phyloP scores from a whole-genome alignment of 1,284 basidiomycete species.

The Papiliotrema laurentii region DNA sequence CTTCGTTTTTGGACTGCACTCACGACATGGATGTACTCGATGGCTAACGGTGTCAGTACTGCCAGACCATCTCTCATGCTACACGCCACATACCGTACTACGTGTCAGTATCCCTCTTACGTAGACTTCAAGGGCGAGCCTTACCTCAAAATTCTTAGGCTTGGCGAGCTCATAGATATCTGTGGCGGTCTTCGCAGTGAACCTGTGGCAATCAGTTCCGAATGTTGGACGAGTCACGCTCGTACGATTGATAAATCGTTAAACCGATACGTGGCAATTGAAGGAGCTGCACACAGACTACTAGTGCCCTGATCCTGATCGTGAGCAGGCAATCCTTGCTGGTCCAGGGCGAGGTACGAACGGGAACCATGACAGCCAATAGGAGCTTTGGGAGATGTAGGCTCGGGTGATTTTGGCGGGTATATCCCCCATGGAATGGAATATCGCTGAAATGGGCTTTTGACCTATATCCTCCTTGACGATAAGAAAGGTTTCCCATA shows the following conservation, averaged over 20 bases:
- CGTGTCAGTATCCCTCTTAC: neutral
- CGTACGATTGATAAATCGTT: neutral
- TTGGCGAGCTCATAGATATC: slow-evolving; percentile 6
- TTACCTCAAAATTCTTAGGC: slow-evolving; percentile 19
- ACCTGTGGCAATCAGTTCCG: neutral
- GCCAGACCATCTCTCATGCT: neutral
- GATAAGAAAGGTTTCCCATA: slow-evolving; percentile 28
- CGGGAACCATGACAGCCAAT: slow-evolving; percentile 41
- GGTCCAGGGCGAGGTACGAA: slow-evolving; percentile 9
- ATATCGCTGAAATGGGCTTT: slow-evolving; percentile 17
- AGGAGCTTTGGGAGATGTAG: slow-evolving; percentile 36
- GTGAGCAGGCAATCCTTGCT: neutral
- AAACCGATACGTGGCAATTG: neutral
- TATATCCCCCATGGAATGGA: slow-evolving; percentile 20
- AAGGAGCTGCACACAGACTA: slow-evolving; percentile 14
- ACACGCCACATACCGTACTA: slow-evolving; percentile 10
- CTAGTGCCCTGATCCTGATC: slow-evolving; percentile 22
- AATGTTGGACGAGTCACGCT: too few species aligned
- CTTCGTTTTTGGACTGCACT: slow-evolving; percentile 3
- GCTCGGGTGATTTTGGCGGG: slow-evolving; percentile 29
- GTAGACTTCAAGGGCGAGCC: slow-evolving; percentile 1
- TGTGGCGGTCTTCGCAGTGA: slow-evolving; percentile 2
- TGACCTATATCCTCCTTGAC: slow-evolving; percentile 22
- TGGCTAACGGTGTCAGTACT: slow-evolving; percentile 14
- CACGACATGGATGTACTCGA: slow-evolving; percentile 33